Base-by-base conservation (phyloP, 192 early-diverging fungal species). In the Backusella tarrabulga region DNA sequence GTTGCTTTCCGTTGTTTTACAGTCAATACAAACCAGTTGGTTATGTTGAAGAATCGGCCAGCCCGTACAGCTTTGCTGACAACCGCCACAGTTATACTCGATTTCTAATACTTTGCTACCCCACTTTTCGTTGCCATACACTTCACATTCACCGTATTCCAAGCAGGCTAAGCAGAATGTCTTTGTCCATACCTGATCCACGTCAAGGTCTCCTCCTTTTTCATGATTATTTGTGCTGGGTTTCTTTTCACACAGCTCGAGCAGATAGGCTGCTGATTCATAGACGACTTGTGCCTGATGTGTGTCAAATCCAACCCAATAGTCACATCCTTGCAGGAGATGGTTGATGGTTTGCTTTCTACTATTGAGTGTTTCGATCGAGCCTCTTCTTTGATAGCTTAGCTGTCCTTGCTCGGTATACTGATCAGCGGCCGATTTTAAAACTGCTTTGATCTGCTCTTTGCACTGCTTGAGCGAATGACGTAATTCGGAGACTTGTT, bases 11-110 rank as follows among this genome's bases (percentile, higher is more conserved):
- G 35, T 38, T 23, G n/a, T n/a, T 23, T 41, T 36, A 70, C 21
- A 14, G 7, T 41, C 7, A n/a, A 1, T 23, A 68, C 67, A 68
- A 14, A 34, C 29, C 35, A 68, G 11, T 17, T 68, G 67, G 9
- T 71, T 71, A 29, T 42, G 4, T n/a, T 42, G 23, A 29, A 71
- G 70, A 11, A 71, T 26, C 19, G 72, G 72, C 72, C 72, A 73
- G 7, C 50, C 72, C 17, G 2, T 14, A 8, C 54, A 52, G 6
- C 32, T 54, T 35, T 29, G 23, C 21, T 40, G 50, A 60, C 72
- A 73, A 4, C 17, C 7, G 4, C 0, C 34, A 23, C 72, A 73
- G 7, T 60, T 9, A 26, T 40, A 73, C 1, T 60, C 26, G 1
- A 73, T 60, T 19, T 73, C n/a, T 17, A 73, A 7, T 26, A 38